Conservation (phyloP, 1,139 yeast species). For the Candida neerlandica region DNA sequence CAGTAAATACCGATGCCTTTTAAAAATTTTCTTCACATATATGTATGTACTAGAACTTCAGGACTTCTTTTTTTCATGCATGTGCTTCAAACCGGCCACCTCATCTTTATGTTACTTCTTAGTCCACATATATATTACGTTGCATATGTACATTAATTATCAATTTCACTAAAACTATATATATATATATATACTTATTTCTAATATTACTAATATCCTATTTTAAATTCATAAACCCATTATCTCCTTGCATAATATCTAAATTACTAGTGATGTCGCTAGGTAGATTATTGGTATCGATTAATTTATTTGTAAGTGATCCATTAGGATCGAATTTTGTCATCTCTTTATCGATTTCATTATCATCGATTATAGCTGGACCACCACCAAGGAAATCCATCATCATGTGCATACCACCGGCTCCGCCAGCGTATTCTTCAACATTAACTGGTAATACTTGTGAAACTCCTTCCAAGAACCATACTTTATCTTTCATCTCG, state of each 20-base stretch:
- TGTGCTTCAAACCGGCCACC: not conserved
- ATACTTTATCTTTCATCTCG: conserved; percentile 85
- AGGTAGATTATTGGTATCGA: conserved; percentile 58
- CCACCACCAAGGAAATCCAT: conserved; percentile 82
- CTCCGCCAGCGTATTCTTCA: conserved; percentile 80
- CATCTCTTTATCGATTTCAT: conserved; percentile 46
- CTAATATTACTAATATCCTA: conserved; percentile 5
- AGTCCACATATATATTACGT: not conserved
- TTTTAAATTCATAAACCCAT: conserved; percentile 18
- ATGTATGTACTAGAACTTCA: not conserved
- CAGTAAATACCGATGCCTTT: not conserved
- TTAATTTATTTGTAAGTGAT: conserved; percentile 42
- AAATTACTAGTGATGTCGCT: conserved; percentile 54
- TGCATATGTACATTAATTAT: not conserved
- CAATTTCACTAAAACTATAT: not conserved
- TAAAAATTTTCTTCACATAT: not conserved
- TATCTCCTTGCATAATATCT: conserved; percentile 51
- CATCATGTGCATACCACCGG: conserved; percentile 91
- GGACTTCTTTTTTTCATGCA: not conserved
- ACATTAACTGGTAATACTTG: conserved; percentile 83
- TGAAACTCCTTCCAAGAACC: conserved; percentile 94
- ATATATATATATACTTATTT: not conserved
- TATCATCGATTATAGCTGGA: conserved; percentile 48
- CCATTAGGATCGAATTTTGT: conserved; percentile 49
- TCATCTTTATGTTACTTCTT: not conserved